These are phyloP conservation scores for Carex kokanica DNA, from an alignment of 176 grass and related monocot genomes.

Conservation along the genomic window DNA sequence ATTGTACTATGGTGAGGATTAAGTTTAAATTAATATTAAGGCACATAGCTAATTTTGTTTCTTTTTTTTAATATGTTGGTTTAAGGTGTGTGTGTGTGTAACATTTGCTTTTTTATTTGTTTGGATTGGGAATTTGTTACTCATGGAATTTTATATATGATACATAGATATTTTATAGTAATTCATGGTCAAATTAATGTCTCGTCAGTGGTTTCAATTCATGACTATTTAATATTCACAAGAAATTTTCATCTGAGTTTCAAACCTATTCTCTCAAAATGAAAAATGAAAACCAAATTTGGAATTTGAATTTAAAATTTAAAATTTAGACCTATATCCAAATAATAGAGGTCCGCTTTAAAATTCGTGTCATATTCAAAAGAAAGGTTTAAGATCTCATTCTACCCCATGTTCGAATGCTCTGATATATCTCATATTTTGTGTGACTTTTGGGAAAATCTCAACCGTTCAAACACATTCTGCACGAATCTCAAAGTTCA, in stretches of 20 bases:
- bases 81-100: neutral
- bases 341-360: too few species aligned
- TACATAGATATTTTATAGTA: neutral
- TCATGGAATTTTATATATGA: neutral
- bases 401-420: too few species aligned
- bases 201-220: neutral
- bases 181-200: neutral
- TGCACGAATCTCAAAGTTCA: neutral
- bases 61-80: neutral
- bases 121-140: neutral
- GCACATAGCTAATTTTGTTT: neutral
- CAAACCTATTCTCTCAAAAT: too few species aligned
- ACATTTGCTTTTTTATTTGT: neutral
- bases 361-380: too few species aligned
- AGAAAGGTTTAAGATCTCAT: too few species aligned
- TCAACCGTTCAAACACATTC: neutral
- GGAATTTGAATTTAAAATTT: too few species aligned
- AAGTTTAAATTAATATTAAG: neutral
- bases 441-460: too few species aligned
- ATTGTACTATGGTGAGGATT: conserved; percentile 17
- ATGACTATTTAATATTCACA: neutral
- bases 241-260: too few species aligned
- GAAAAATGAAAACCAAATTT: too few species aligned
- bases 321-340: too few species aligned
- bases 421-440: too few species aligned